Evolutionary conservation across 108 stramenopile species (phyloP).

Genomic region (Bacterosira constricta): DNA sequence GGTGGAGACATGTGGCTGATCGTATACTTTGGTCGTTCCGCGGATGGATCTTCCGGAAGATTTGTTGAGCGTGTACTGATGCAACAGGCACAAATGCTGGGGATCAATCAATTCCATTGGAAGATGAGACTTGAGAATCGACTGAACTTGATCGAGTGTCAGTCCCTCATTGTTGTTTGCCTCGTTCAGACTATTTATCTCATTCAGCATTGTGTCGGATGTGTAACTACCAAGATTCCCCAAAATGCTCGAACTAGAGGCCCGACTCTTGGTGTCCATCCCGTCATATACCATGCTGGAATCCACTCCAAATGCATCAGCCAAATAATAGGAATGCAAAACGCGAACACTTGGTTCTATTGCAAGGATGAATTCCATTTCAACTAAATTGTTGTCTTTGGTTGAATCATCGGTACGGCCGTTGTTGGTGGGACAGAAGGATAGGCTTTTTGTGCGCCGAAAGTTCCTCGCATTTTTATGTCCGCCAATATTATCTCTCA

Average conservation of each 20-base stretch:
- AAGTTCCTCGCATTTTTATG: slow-evolving; percentile 13
- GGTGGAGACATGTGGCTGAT: slow-evolving; percentile 31
- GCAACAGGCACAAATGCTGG: slow-evolving; percentile 36
- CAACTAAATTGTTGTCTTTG: slow-evolving; percentile 13
- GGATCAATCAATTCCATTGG: background rate
- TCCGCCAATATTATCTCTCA: background rate
- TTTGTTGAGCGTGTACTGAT: slow-evolving; percentile 37
- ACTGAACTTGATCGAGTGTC: background rate
- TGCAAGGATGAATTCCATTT: slow-evolving; percentile 40
- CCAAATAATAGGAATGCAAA: slow-evolving; percentile 35
- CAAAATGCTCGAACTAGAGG: no score
- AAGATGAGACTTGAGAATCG: slow-evolving; percentile 17
- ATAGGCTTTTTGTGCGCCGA: slow-evolving; percentile 21
- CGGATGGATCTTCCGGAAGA: slow-evolving; percentile 23
- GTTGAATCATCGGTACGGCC: background rate
- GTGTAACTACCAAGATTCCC: slow-evolving; percentile 14
- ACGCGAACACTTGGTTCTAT: slow-evolving; percentile 34
- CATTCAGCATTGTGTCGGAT: slow-evolving; percentile 30
- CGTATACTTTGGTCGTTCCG: slow-evolving; percentile 31
- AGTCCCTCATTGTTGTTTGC: background rate
- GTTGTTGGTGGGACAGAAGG: slow-evolving; percentile 14
- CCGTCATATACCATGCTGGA: slow-evolving; percentile 7
- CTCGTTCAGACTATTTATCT: slow-evolving; percentile 19
- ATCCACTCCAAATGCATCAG: slow-evolving; percentile 35
- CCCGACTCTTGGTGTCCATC: background rate